Evolutionary conservation across 495 filamentous ascomycete species (phyloP), one percentile per base, ranked within the genome.

Genomic region (Aspergillus bridgeri): DNA sequence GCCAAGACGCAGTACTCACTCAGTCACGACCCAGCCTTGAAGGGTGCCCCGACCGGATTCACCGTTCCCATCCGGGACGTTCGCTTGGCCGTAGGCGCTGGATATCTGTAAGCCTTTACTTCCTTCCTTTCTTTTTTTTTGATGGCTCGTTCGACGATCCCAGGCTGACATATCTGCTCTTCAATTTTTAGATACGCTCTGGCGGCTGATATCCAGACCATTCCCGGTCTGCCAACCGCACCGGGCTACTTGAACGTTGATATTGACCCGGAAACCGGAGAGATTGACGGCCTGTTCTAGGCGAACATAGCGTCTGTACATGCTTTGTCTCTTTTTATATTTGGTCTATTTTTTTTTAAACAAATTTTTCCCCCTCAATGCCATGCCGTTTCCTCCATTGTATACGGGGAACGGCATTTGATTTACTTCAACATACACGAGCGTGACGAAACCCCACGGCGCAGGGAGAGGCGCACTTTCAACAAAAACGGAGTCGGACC

Each of bases 1-100:
- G 92, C 93, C 57, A 98, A 98, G 84, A 97, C 94, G 43, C 94
- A 98, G 73, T 98, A 98, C 75, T 95, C 90, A 21, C 84, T 98
- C 60, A 93, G 89, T 68, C 94, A 98, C 67, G 94, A 98, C 70
- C 88, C 92, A 13, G 83, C 87, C 20, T 81, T 98, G 59, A 98
- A 98, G 79, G 94, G 94, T 49, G 94, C 94, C n/a, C 94, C 94
- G 15, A 90, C 88, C 7, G 94, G 93, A 21, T 98, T 98, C 70
- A 96, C 90, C 6, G 89, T 98, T 20, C 94, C 94, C 9, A 96
- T 98, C 60, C 78, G 93, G 58, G 94, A 98, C 69, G 93, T 98
- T 48, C 78, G 92, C 49, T 83, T 98, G 82, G 94, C 94, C 8
- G 91, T 93, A 53, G 94, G 94, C 59, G 94, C 88, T 60, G 94